Conservation (phyloP, 345 rosid species). For the Populus alba region DNA sequence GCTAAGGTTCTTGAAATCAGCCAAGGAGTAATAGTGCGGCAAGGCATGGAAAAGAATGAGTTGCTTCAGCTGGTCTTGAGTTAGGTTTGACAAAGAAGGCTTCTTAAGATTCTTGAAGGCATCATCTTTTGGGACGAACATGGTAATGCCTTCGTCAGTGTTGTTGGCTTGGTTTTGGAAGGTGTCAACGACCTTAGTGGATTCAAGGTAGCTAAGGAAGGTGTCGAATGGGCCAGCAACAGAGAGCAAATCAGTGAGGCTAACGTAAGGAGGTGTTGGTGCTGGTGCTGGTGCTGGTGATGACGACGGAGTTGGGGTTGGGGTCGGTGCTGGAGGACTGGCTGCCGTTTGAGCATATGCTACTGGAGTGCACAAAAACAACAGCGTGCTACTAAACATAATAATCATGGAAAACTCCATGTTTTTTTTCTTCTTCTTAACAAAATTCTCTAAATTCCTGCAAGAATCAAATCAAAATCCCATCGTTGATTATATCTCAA, state of each 20-base stretch:
- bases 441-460: constrained; percentile 37
- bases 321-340: constrained; percentile 54
- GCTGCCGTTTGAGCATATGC: constrained; percentile 45
- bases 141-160: constrained; percentile 78
- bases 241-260: constrained; percentile 67
- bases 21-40: constrained; percentile 64
- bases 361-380: constrained; percentile 37
- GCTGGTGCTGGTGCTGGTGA: constrained; percentile 59
- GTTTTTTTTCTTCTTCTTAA: background rate
- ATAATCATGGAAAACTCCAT: constrained; percentile 44
- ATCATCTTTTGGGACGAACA: constrained; percentile 78
- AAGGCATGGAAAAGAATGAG: constrained; percentile 79
- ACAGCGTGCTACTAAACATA: constrained; percentile 20
- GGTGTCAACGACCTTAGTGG: constrained; percentile 75
- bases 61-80: constrained; percentile 66
- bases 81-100: constrained; percentile 68
- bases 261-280: constrained; percentile 45
- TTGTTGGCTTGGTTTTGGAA: constrained; percentile 91
- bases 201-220: constrained; percentile 61
- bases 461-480: constrained; percentile 6
- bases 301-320: constrained; percentile 60
- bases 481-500: constrained; percentile 4
- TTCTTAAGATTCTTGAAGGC: constrained; percentile 72
- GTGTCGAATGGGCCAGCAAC: constrained; percentile 85
- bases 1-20: constrained; percentile 86